A percentile compares a stretch with the other conserved stretches of the same genome.
phyloP scores from a whole-genome alignment of 2,329 filamentous ascomycete genomes.

The Laburnicola sp. region DNA sequence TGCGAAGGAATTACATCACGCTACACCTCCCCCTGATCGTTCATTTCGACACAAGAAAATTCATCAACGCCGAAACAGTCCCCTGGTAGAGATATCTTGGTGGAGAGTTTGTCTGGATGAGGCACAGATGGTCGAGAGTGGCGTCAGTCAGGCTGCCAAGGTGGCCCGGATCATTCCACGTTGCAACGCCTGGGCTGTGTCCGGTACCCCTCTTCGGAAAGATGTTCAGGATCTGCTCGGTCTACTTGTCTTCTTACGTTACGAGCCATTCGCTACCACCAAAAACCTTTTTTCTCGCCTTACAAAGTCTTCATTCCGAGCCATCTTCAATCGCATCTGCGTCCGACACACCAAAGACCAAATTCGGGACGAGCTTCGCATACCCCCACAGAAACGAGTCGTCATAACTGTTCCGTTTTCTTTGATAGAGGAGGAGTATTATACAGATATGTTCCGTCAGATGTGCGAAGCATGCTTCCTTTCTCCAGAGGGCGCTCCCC shows the following conservation, averaged over 20 bases:
- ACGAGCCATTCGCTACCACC: slow-evolving; percentile 72
- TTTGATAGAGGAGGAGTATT: slow-evolving; percentile 87
- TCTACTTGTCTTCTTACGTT: slow-evolving; percentile 77
- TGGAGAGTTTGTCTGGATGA: slow-evolving; percentile 78
- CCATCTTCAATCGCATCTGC: slow-evolving; percentile 71
- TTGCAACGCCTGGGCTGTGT: slow-evolving; percentile 87
- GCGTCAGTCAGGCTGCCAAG: slow-evolving; percentile 78
- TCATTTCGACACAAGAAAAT: slow-evolving; percentile 66
- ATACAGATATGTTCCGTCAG: slow-evolving; percentile 72
- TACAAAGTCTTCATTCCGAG: slow-evolving; percentile 66
- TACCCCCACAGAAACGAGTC: slow-evolving; percentile 83
- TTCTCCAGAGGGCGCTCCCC: slow-evolving; percentile 64
- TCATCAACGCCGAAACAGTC: slow-evolving; percentile 69
- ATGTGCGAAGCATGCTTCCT: slow-evolving; percentile 74
- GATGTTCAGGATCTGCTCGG: slow-evolving; percentile 78
- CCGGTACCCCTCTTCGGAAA: slow-evolving; percentile 85
- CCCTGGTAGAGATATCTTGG: slow-evolving; percentile 80
- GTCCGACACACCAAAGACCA: slow-evolving; percentile 84
- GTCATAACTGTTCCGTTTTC: slow-evolving; percentile 90
- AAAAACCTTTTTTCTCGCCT: slow-evolving; percentile 70
- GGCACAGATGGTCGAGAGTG: slow-evolving; percentile 92
- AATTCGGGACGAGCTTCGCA: slow-evolving; percentile 73
- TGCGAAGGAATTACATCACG: slow-evolving; percentile 78
- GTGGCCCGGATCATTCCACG: slow-evolving; percentile 81
- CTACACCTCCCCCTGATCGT: slow-evolving; percentile 70